These are phyloP conservation scores for Beauveria sp. DNA, from an alignment of 2,329 filamentous ascomycete genomes.

Conservation along the genomic window DNA sequence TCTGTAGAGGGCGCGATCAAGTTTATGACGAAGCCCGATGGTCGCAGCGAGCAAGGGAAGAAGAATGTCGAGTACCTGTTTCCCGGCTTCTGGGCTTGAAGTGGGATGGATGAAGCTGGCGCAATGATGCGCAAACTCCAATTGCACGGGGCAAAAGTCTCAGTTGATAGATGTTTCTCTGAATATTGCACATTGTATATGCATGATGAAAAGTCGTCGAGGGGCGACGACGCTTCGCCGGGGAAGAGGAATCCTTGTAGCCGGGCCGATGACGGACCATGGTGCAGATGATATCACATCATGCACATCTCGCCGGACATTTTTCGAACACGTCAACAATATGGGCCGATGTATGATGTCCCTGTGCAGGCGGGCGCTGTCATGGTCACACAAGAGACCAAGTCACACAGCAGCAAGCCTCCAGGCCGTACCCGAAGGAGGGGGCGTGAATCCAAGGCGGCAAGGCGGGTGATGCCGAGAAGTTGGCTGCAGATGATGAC, in stretches of 20 bases:
- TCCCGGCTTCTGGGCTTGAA: constrained; percentile 60
- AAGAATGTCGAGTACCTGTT: constrained; percentile 83
- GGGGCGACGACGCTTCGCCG: neutral
- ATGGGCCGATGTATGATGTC: neutral
- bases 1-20: constrained; percentile 68
- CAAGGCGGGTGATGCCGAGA: neutral
- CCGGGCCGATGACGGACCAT: neutral
- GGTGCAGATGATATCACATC: neutral
- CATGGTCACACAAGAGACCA: neutral
- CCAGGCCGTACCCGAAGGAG: neutral
- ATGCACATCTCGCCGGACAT: neutral
- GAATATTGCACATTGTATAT: neutral
- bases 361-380: neutral
- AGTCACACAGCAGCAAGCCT: neutral
- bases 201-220: neutral
- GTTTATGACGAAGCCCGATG: constrained; percentile 73
- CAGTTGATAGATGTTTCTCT: neutral
- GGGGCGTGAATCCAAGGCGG: neutral
- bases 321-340: neutral
- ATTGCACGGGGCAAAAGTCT: neutral
- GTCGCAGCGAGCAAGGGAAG: constrained; percentile 64
- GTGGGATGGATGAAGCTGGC: neutral
- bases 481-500: neutral
- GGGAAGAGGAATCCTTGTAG: neutral
- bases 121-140: neutral